Base-by-base conservation (phyloP, 192 early-diverging fungal genomes). In the Backusella mclennaniae region DNA sequence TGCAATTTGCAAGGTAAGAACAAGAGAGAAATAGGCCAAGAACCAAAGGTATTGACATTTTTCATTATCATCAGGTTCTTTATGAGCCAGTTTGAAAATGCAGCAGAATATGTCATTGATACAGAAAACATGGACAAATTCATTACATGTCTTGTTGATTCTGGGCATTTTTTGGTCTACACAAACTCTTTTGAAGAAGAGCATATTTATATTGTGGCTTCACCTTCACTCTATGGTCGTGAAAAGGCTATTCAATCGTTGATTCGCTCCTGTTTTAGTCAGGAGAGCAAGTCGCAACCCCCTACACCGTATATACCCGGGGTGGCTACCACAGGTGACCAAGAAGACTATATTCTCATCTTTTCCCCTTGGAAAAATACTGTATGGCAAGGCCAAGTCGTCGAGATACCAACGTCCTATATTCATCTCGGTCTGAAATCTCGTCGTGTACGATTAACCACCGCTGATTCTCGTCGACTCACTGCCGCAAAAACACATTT, bases 171-270 rank as follows among this genome's bases (percentile, higher is more conserved):
- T 53, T 83, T 96, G 73, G 88, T 95, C 0, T 91, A 90, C 42
- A 93, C 92, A 12, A 84, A 88, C 66, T 86, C 85, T 19, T 92
- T 91, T 79, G 91, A 95, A 78, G 84, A 82, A 35, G 85, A 86
- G 39, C 92, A 92, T 0, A 76, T 92, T 0, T 95, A 92, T 71
- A 88, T 96, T n/a, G 86, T 96, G 75, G 93, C 93, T 9, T 90
- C 89, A 75, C 90, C 90, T 59, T 74, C 73, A 0, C 67, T 84
- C 6, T 76, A 59, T 71, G 76, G 74, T 6, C 59, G 76, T 14
- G 66, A 67, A 17, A 73, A 80, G 9, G 66, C 33, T 9, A 84
- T 84, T 46, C 33, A 71, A 2, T 46, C 63, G 4, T 46, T 84
- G 4, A 66, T 80, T 14, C 73, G 67, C 11, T 39, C 82, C 3